These are phyloP conservation scores for Perilla frutescens DNA, from an alignment of 257 asterid genomes.

Conservation along the genomic window DNA sequence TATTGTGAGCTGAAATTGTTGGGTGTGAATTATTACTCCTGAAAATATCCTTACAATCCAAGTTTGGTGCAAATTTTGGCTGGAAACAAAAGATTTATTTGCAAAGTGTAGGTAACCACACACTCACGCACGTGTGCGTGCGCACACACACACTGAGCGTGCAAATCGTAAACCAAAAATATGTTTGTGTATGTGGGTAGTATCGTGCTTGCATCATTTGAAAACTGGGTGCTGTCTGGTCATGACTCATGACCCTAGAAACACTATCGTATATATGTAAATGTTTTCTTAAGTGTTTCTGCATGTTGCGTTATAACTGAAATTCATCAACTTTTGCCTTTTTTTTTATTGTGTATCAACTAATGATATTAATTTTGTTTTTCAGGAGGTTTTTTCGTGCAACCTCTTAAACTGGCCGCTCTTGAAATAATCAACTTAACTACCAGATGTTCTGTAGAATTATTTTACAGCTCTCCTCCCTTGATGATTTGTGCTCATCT, in stretches of 20 bases:
- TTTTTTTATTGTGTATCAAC: not conserved
- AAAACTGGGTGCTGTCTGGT: not conserved
- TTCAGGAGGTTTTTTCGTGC: constrained; percentile 39
- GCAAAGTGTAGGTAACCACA: not conserved
- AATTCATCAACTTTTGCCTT: constrained; percentile 9
- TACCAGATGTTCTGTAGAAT: constrained; percentile 48
- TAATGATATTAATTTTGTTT: constrained; percentile 27
- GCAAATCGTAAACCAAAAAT: not conserved
- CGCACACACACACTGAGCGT: not conserved
- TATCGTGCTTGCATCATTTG: constrained; percentile 21
- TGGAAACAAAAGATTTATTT: not conserved
- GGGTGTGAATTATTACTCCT: not conserved
- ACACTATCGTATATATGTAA: not conserved
- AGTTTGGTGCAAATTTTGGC: not conserved
- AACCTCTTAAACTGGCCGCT: constrained; percentile 35
- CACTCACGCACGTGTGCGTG: too few relatives aligned
- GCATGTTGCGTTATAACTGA: constrained; percentile 6
- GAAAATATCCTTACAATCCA: not conserved
- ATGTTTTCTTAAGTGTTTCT: constrained; percentile 5
- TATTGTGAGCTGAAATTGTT: not conserved
- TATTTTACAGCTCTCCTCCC: constrained; percentile 31
- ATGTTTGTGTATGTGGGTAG: too few relatives aligned
- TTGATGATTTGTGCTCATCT: constrained; percentile 48
- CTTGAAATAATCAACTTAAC: constrained; percentile 33
- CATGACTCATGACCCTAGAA: not conserved